Conservation (phyloP, 1,284 basidiomycete genomes). For the Tilletia setariae region DNA sequence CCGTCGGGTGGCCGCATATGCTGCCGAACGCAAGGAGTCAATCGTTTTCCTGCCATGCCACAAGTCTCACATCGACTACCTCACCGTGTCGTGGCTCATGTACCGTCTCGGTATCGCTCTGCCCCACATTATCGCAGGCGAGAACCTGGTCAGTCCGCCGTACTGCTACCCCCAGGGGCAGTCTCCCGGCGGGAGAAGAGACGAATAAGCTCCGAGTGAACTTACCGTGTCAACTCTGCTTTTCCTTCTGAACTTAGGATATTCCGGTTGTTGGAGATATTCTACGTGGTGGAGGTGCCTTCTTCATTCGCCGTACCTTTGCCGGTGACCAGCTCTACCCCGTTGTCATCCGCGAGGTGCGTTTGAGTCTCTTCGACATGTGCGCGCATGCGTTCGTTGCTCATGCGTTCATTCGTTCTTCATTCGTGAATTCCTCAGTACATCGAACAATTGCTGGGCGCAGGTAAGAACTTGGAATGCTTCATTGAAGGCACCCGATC, state of each 20-base stretch:
- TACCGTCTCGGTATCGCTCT: constrained; percentile 54
- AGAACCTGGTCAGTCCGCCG: constrained; percentile 33
- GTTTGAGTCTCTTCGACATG: background rate
- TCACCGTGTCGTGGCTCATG: constrained; percentile 46
- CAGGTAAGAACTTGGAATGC: constrained; percentile 53
- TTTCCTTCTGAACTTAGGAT: constrained; percentile 40
- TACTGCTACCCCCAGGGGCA: too few species aligned
- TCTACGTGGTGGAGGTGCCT: constrained; percentile 53
- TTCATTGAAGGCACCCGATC: constrained; percentile 56
- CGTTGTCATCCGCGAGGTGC: constrained; percentile 48
- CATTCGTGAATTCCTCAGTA: constrained; percentile 37
- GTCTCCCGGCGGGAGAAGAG: too few species aligned
- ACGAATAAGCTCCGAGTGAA: too few species aligned
- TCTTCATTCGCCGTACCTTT: constrained; percentile 55
- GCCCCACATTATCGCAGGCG: constrained; percentile 55
- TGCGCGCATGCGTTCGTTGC: too few species aligned
- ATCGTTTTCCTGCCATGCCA: constrained; percentile 56
- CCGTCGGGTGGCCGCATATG: constrained; percentile 46
- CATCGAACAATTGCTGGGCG: constrained; percentile 51
- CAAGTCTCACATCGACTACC: constrained; percentile 54
- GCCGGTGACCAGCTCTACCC: constrained; percentile 54
- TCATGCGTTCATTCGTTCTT: constrained; percentile 9
- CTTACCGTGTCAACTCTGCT: too few species aligned
- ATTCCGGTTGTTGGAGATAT: constrained; percentile 50
- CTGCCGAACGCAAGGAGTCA: constrained; percentile 50